Evolutionary conservation across 139 green algal species (phyloP), one percentile per base, ranked within the genome.

Genomic region (Coelastrella sp.): DNA sequence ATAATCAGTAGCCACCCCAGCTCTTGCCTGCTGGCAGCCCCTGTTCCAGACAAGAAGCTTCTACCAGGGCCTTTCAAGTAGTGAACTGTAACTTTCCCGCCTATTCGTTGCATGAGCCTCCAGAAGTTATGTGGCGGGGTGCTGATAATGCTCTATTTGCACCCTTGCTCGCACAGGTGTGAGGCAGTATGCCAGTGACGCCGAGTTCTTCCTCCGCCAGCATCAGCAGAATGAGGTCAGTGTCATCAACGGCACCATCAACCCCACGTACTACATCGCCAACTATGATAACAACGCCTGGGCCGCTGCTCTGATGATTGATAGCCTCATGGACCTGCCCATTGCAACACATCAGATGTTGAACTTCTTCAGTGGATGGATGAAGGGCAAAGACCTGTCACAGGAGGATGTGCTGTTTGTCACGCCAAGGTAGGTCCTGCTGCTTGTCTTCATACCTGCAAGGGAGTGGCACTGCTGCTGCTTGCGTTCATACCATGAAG

Each of bases 261-360:
- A 89, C 24, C 86, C 86, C 27, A 85, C 74, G 7, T 81, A 74
- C 27, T 87, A 70, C 20, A 73, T 80, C 9, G 19, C 87, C 58
- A 91, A 80, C 25, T 91, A 87, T 56, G 78, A 91, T 78, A 86
- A 87, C 61, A 81, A 27, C 19, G 87, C 35, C 35, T 75, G 58
- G 72, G 56, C 24, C 10, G 78, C 87, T 19, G 61, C 84, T 3
- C 66, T 88, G 19, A 59, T 88, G 84, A 20, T 88, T 7, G 49
- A 80, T 14, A 12, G 57, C 14, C 49, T 72, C 15, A 8, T 88
- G 10, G 49, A 59, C 68, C 60, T 80, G 8, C 25, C 68, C 11
- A 56, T 20, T 58, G 84, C 66, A 11, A 25, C 65, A 72, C 84
- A 70, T 17, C 66, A 88, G 58, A 11, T 88, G 66, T 20, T 81